Evolutionary conservation across 2,329 filamentous ascomycete species (phyloP), one percentile per base, ranked within the genome.

Genomic region (Chaetomium sp.): DNA sequence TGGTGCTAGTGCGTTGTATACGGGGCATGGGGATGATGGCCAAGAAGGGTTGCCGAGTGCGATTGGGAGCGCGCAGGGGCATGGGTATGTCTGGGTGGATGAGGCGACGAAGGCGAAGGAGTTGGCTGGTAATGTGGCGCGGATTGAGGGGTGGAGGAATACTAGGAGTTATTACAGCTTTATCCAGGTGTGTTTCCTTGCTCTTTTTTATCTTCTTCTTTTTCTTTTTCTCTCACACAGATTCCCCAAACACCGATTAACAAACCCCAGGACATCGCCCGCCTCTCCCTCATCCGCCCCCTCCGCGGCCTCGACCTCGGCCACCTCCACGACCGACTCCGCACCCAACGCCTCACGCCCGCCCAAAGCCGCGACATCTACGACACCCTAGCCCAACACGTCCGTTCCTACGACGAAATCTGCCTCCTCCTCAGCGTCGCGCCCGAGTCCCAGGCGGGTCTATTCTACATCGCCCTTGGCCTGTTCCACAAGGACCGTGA

Each of bases 111-210:
- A 90, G 71, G 81, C 88, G 64, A 87, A 86, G 65, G 94, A 99
- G 72, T 80, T 99, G 40, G 88, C 91, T 12, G 92, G 91, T 3
- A 96, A 95, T 59, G 90, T 94, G 47, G 90, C 89, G 55, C 81
- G 94, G 55, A 95, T 99, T 59, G 94, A 99, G 74, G 94, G 92
- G 55, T 99, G 94, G 94, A 85, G 94, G 63, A 95, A 90, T 61
- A 97, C 94, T 1, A 81, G 94, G 58, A 95, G 89, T 66, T 99
- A 99, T 69, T 96, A 95, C 73, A 91, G 89, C 62, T 97, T 90
- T 68, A 92, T 97, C 61, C 89, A 95, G 76, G 89, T 85, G 71
- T 6, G 45, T 14, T 8, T 42, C 8, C 8, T 12, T 9, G 37
- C 12, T 9, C 8, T 40, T 40, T 40, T 40, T 9, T 40, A 9